Conservation (phyloP, 2,329 filamentous ascomycete species). For the Dissoconium aciculare region DNA sequence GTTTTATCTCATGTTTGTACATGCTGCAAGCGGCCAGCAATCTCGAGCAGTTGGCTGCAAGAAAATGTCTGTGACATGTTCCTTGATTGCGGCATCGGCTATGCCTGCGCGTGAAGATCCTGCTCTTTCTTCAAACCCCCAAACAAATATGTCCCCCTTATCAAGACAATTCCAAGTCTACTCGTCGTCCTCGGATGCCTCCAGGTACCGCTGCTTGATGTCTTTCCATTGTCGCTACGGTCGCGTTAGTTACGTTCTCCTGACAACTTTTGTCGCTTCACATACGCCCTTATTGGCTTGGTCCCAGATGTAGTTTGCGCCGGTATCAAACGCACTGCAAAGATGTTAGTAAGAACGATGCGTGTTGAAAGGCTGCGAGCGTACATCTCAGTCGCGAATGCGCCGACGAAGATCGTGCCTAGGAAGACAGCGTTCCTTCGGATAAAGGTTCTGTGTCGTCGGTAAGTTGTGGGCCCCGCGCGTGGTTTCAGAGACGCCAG, state of each 20-base stretch:
- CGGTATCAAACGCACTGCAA: slow-evolving; percentile 63
- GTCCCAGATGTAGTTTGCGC: slow-evolving; percentile 81
- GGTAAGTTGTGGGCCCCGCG: too few relatives aligned
- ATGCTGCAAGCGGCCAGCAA: too few relatives aligned
- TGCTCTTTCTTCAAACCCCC: too few relatives aligned
- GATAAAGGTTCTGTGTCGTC: slow-evolving; percentile 55
- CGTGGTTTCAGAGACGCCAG: slow-evolving; percentile 3
- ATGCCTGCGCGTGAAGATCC: too few relatives aligned
- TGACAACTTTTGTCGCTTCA: slow-evolving; percentile 17
- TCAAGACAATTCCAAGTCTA: too few relatives aligned
- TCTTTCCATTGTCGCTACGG: slow-evolving; percentile 97
- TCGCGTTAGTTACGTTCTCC: slow-evolving; percentile 15
- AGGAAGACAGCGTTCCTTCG: slow-evolving; percentile 81
- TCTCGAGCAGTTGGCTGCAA: too few relatives aligned
- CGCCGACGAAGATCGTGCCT: slow-evolving; percentile 66
- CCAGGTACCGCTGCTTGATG: slow-evolving; percentile 78
- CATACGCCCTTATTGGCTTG: slow-evolving; percentile 79
- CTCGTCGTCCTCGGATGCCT: slow-evolving; percentile 40
- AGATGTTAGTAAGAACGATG: slow-evolving; percentile 11
- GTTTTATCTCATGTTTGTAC: too few relatives aligned
- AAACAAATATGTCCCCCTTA: too few relatives aligned
- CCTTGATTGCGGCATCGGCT: too few relatives aligned
- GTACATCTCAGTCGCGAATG: slow-evolving; percentile 91
- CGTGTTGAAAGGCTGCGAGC: too few relatives aligned
- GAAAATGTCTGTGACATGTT: too few relatives aligned